Conservation (phyloP, 805 yeast genomes). For the Zygosaccharomyces siamensis region DNA sequence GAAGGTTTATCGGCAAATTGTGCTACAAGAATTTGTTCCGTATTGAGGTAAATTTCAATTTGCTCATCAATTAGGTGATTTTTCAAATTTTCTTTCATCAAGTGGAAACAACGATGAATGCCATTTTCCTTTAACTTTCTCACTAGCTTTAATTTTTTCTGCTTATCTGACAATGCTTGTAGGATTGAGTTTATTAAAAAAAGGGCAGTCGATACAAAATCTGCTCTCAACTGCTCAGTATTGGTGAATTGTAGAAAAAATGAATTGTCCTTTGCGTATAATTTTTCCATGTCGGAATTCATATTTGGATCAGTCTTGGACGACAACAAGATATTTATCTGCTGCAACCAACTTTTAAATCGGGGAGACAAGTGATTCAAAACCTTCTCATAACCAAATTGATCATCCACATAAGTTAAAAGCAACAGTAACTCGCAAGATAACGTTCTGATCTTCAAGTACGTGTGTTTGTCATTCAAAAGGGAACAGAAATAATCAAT, state of each 20-base stretch:
- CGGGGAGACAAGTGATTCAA: slow-evolving; percentile 12
- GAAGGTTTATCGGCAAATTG: slow-evolving; percentile 8
- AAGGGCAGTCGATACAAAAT: slow-evolving; percentile 67
- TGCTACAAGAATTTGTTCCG: slow-evolving; percentile 41
- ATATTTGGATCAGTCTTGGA: background rate
- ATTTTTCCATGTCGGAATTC: slow-evolving; percentile 1
- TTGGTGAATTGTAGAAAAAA: slow-evolving; percentile 13
- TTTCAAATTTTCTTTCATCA: slow-evolving; percentile 45
- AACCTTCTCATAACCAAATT: slow-evolving; percentile 24
- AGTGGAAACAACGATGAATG: slow-evolving; percentile 46
- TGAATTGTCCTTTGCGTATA: slow-evolving; percentile 2
- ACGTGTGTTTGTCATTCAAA: slow-evolving; percentile 10
- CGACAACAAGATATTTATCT: background rate
- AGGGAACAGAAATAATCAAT: slow-evolving; percentile 18
- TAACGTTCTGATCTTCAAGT: slow-evolving; percentile 19
- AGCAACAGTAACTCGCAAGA: slow-evolving; percentile 26
- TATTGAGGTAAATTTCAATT: slow-evolving; percentile 46
- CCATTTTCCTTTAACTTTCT: slow-evolving; percentile 58
- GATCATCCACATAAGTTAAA: slow-evolving; percentile 27
- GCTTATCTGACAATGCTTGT: slow-evolving; percentile 36
- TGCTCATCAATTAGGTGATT: slow-evolving; percentile 61
- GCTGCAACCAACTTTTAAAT: slow-evolving; percentile 12
- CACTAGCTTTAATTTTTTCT: slow-evolving; percentile 47
- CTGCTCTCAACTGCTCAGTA: slow-evolving; percentile 41
- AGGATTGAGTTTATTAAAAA: slow-evolving; percentile 64